Evolutionary conservation across 345 rosid species (phyloP).

Genomic region (Schrenkiella parvula): DNA sequence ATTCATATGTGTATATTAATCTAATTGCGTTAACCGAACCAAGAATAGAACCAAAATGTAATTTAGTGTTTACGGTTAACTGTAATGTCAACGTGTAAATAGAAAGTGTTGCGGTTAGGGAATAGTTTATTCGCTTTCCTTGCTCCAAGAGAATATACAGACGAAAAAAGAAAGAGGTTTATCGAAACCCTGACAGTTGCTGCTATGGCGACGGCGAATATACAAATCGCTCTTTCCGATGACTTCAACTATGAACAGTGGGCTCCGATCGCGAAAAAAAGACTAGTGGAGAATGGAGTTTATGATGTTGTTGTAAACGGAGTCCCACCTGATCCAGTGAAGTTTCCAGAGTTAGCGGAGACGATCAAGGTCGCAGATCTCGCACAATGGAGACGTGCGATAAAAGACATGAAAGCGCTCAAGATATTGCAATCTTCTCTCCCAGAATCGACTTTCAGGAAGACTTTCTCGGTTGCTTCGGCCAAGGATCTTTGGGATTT

Average conservation of each 20-base stretch:
- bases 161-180: not conserved
- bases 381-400: conserved; percentile 1
- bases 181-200: not conserved
- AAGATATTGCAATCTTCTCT: conserved; percentile 17
- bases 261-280: not conserved
- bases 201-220: conserved; percentile 3
- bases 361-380: not conserved
- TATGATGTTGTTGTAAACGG: conserved; percentile 8
- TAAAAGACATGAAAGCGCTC: not conserved
- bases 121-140: not conserved
- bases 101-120: not conserved
- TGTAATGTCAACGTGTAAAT: not conserved
- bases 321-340: conserved; percentile 6
- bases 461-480: not conserved
- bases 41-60: not conserved
- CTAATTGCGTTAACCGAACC: not conserved
- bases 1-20: no score
- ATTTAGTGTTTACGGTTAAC: not conserved
- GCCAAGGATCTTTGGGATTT: conserved; percentile 18
- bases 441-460: conserved; percentile 11
- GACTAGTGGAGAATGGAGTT: conserved; percentile 1
- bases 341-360: not conserved
- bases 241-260: conserved; percentile 14
- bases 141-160: not conserved
- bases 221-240: not conserved